Base-by-base conservation (phyloP, 164 flowering plant genomes). In the Tetrastigma voinierianum region DNA sequence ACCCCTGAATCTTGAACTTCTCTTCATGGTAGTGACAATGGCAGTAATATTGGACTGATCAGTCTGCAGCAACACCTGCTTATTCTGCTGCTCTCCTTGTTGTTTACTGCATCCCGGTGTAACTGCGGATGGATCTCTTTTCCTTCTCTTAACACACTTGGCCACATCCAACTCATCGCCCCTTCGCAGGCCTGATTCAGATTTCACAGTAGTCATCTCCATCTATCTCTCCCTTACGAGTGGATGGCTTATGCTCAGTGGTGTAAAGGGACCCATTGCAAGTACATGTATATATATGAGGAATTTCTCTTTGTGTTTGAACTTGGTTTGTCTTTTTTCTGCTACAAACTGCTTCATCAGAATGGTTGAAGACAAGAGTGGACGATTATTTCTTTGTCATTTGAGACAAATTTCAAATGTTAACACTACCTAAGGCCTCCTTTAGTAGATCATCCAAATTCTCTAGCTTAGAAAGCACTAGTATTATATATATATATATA, bases 121-220 rank as follows among this genome's bases (percentile, higher is more conserved):
- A n/a, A 3, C 65, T 10, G 70, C 45, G 14, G 61, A 44, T 0
- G 77, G 57, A 32, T 73, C 77, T 63, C 83, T 69, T 55, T 83
- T 59, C 71, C 86, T 69, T 63, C 86, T 73, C 79, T 77, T 82
- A 12, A 75, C 59, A 43, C 67, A 64, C 75, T 80, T 81, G 23
- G 13, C 25, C 17, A 12, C 24, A 3, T 9, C 17, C n/a, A n/a
- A 54, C 1, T 17, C 23, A 18, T 79, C 72, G 13, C 65, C 64
- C 68, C 71, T 72, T 67, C 65, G 70, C 4, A 59, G 24, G 67
- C 62, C 74, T 40, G 48, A 45, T 67, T 78, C 82, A 46, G 69
- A 58, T 72, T 78, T 79, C 59, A 75, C 75, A 23, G 43, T 24
- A 32, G 48, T 46, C 70, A 64, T 57, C 66, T 76, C 84, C 80